Conservation (phyloP, 768 basidiomycete genomes). For the Thelephora aurantiotincta region DNA sequence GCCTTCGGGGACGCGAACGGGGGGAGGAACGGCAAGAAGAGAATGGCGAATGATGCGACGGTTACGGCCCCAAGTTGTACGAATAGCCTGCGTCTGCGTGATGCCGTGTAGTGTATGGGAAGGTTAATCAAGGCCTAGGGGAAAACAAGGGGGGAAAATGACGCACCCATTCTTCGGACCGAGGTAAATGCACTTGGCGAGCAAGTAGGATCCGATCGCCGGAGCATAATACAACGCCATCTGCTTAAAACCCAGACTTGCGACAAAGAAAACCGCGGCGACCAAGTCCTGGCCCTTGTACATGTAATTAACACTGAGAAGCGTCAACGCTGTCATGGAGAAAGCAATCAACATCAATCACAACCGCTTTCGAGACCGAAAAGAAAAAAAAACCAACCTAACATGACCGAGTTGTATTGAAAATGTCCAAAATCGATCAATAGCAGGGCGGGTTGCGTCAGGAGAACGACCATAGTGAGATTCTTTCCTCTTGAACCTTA, state of each 20-base stretch:
- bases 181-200: conserved; percentile 80
- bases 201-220: conserved; percentile 78
- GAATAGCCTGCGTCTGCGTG: conserved; percentile 33
- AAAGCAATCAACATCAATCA: no score
- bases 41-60: conserved; percentile 40
- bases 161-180: conserved; percentile 59
- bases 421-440: conserved; percentile 90
- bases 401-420: conserved; percentile 92
- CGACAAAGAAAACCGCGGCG: conserved; percentile 69
- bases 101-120: not conserved
- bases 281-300: conserved; percentile 52
- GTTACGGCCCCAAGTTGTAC: conserved; percentile 53
- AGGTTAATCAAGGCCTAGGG: not conserved
- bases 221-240: conserved; percentile 94
- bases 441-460: conserved; percentile 74
- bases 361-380: not conserved
- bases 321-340: conserved; percentile 38
- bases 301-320: conserved; percentile 59
- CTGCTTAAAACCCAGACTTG: conserved; percentile 88
- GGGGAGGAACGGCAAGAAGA: conserved; percentile 74
- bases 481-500: conserved; percentile 24
- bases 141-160: not conserved
- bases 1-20: conserved; percentile 34
- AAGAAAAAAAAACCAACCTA: conserved; percentile 34
- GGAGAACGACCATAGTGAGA: conserved; percentile 50